phyloP scores from a whole-genome alignment of 345 rosid species.

The Sisymbrium irio region DNA sequence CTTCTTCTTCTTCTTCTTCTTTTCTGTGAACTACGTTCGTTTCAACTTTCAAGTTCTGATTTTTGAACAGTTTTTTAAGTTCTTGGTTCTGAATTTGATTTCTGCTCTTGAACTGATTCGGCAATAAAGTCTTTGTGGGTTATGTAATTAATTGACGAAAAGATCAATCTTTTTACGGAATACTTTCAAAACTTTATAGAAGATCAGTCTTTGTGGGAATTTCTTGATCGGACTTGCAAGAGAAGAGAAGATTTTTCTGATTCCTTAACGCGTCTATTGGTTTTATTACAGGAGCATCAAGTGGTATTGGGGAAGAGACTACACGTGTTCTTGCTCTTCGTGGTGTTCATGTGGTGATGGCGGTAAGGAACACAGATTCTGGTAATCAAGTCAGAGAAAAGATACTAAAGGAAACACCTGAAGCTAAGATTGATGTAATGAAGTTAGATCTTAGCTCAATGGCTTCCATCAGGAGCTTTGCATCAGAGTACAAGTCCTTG shows the following conservation, averaged over 20 bases:
- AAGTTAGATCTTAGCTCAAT: constrained; percentile 79
- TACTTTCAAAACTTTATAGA: too few species aligned
- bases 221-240: too few species aligned
- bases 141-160: background rate
- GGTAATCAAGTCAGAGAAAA: constrained; percentile 55
- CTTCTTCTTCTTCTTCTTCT: background rate
- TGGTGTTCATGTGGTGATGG: constrained; percentile 72
- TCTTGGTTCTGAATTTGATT: background rate
- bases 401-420: constrained; percentile 51
- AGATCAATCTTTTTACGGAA: too few species aligned
- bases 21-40: background rate
- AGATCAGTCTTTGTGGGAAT: too few species aligned
- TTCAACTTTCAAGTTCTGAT: background rate
- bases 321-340: constrained; percentile 73
- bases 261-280: background rate
- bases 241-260: background rate
- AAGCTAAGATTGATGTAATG: constrained; percentile 65
- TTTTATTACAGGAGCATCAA: constrained; percentile 58
- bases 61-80: background rate
- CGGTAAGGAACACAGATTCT: constrained; percentile 56
- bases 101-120: background rate
- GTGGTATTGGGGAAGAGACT: constrained; percentile 76
- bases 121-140: background rate
- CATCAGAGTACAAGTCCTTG: constrained; percentile 39
- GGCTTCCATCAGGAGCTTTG: constrained; percentile 59